Evolutionary conservation across 2,329 filamentous ascomycete species (phyloP).

Genomic region (Elsinoe fawcettii): DNA sequence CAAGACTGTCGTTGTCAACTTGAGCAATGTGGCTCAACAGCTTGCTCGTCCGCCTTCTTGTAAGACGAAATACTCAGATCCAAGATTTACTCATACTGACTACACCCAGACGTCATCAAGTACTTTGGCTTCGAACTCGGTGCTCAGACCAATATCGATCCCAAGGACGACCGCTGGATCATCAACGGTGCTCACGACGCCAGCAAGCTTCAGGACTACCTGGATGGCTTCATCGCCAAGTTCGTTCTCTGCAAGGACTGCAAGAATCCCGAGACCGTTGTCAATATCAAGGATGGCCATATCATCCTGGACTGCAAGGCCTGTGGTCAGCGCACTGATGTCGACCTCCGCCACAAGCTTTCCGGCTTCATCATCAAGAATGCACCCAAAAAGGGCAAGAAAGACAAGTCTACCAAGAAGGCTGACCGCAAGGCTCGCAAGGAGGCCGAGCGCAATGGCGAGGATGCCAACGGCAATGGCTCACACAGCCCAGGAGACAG

Average conservation of each 20-base stretch:
- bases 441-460: conserved; percentile 49
- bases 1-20: conserved; percentile 96
- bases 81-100: conserved; percentile 8
- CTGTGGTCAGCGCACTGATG: conserved; percentile 85
- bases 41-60: conserved; percentile 82
- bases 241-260: conserved; percentile 99
- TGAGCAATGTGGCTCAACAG: conserved; percentile 86
- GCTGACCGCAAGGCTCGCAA: conserved; percentile 79
- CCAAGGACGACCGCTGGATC: conserved; percentile 97
- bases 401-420: conserved; percentile 93
- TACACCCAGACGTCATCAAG: conserved; percentile 72
- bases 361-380: conserved; percentile 97
- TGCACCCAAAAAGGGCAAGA: conserved; percentile 86
- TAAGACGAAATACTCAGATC: conserved; percentile 24
- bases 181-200: conserved; percentile 98
- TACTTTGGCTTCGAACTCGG: conserved; percentile 99
- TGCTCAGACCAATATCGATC: conserved; percentile 96
- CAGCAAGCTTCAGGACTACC: conserved; percentile 90
- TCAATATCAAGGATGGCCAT: conserved; percentile 85
- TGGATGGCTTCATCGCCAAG: conserved; percentile 96
- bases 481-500: conserved; percentile 59
- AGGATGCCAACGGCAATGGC: conserved; percentile 49
- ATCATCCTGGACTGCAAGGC: conserved; percentile 98
- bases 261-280: conserved; percentile 98
- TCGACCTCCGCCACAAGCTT: conserved; percentile 89